Base-by-base conservation (phyloP, 140 eudicot genomes). In the Stevia rebaudiana region DNA sequence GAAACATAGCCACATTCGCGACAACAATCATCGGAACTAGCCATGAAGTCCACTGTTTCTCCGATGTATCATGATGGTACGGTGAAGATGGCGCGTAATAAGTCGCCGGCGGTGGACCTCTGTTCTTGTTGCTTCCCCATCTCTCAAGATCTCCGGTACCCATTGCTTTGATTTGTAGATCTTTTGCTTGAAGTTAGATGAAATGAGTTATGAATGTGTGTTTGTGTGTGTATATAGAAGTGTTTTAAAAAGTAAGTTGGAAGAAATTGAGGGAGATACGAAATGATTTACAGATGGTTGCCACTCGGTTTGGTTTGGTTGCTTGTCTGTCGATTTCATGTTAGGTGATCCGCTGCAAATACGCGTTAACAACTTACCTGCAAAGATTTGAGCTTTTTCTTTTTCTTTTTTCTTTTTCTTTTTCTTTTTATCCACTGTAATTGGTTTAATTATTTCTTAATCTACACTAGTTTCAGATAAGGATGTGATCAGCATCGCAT, bases 1-100 rank as follows among this genome's bases (percentile, higher is more conserved):
- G 11, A 67, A 92, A 92, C 89, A 88, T 82, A 22, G 78, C 92
- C 13, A 88, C 87, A 78, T 92, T 92, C 3, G 88, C 94, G 22
- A 85, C 94, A 39, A 88, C 95, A n/a, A 88, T 78, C 95, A 88
- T 57, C 0, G 96, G 95, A 40, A 92, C 85, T 28, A 92, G 78
- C 98, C 98, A 92, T 0, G 98, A 81, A 56, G 90, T 85, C 98
- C 98, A 85, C 24, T 79, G 86, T 24, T 83, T 85, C 8, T 83
- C 92, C 0, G 82, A 62, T 0, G 77, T n/a, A 0, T 70, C 85
- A 18, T 49, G 35, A 37, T 52, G n/a, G 43, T 73, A 68, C 6
- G 79, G 74, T 3, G 75, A 57, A 59, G 74, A 25, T 17, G 84
- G 21, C 1, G 72, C 11, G 69, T 56, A 28, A 22, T 79, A 58